Evolutionary conservation across 768 basidiomycete genomes (phyloP).

Genomic region (Kwoniella shandongensis): DNA sequence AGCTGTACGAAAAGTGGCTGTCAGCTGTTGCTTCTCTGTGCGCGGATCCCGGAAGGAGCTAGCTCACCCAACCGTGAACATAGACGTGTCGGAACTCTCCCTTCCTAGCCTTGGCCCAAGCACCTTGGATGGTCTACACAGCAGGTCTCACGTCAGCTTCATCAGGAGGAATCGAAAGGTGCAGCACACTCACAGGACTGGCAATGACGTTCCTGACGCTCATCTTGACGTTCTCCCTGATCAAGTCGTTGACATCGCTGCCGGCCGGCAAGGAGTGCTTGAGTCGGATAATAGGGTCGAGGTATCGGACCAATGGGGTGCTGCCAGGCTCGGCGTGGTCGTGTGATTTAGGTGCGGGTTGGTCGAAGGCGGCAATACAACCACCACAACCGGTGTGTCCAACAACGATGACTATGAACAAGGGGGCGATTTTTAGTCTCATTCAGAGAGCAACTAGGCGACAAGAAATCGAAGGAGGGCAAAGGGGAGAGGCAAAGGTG

Average conservation of each 20-base stretch:
- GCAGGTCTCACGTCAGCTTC: not conserved
- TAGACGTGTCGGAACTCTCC: conserved; percentile 43
- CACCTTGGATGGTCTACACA: conserved; percentile 43
- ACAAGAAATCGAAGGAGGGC: not conserved
- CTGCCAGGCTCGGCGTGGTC: conserved; percentile 32
- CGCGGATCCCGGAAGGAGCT: not conserved
- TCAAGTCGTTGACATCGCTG: conserved; percentile 45
- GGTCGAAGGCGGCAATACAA: conserved; percentile 55
- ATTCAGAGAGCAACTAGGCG: no score
- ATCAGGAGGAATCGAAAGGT: not conserved
- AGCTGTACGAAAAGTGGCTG: conserved; percentile 15
- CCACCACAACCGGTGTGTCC: conserved; percentile 86
- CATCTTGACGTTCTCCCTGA: conserved; percentile 47
- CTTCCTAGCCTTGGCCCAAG: conserved; percentile 38
- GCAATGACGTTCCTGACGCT: conserved; percentile 50
- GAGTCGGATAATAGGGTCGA: conserved; percentile 65
- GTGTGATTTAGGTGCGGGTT: conserved; percentile 26
- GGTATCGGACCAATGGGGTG: conserved; percentile 67
- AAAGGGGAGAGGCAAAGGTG: not conserved
- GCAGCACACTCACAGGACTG: conserved; percentile 42
- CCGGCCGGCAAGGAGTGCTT: conserved; percentile 52
- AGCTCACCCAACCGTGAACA: conserved; percentile 50
- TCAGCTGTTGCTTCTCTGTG: not conserved
- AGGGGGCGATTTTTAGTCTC: no score
- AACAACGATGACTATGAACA: conserved; percentile 66